phyloP scores from a whole-genome alignment of 2,329 filamentous ascomycete species.

The Sarocladium strictum region DNA sequence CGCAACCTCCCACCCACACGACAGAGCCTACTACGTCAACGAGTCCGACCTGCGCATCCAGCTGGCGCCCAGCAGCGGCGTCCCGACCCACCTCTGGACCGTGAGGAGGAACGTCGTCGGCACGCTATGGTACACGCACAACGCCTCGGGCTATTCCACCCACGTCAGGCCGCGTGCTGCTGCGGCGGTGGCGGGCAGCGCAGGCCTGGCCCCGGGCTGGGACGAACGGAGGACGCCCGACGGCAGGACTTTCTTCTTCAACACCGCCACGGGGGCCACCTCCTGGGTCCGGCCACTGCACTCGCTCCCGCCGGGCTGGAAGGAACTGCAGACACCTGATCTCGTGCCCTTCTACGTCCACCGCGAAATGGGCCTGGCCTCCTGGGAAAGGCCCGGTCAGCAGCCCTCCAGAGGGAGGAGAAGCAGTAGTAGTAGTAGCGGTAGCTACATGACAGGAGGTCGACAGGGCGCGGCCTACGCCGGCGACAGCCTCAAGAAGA shows the following conservation, averaged over 20 bases:
- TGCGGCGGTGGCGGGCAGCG: constrained; percentile 9
- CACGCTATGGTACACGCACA: constrained; percentile 21
- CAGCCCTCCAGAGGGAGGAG: constrained; percentile 16
- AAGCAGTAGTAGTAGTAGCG: too few species aligned
- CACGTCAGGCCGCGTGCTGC: constrained; percentile 17
- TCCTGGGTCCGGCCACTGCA: constrained; percentile 19
- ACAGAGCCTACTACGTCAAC: constrained; percentile 20
- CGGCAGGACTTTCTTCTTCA: constrained; percentile 19
- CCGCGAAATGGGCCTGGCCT: constrained; percentile 18
- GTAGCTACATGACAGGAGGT: not conserved
- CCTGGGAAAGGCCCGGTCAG: constrained; percentile 23
- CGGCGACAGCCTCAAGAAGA: constrained; percentile 12
- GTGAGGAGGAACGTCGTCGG: constrained; percentile 21
- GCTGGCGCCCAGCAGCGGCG: constrained; percentile 10
- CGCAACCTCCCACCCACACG: constrained; percentile 18
- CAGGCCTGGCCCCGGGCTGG: constrained; percentile 19
- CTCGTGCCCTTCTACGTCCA: constrained; percentile 20
- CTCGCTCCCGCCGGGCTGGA: constrained; percentile 19
- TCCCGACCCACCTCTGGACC: constrained; percentile 17
- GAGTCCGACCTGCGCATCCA: constrained; percentile 20
- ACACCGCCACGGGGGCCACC: constrained; percentile 15
- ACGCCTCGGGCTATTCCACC: constrained; percentile 18
- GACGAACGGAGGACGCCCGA: constrained; percentile 18
- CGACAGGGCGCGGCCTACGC: not conserved
- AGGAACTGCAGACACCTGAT: constrained; percentile 20